phyloP scores from a whole-genome alignment of 1,284 basidiomycete species.

The Irpex sp. region DNA sequence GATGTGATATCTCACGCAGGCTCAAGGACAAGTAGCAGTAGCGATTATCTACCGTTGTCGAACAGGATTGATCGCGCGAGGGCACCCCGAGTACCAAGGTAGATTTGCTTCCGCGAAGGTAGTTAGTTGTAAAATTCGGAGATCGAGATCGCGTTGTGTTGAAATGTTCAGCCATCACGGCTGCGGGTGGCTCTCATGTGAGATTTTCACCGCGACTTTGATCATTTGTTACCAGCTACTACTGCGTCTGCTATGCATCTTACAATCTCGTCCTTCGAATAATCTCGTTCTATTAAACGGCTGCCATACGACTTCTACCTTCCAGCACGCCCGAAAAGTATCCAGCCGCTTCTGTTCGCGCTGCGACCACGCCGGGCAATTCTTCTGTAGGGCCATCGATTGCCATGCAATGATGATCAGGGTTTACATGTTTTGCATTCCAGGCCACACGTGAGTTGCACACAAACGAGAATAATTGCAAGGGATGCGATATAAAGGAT shows the following conservation, averaged over 20 bases:
- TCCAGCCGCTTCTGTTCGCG: constrained; percentile 3
- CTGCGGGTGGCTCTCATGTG: not conserved
- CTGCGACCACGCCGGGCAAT: not conserved
- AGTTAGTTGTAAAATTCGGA: constrained; percentile 18
- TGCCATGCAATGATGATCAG: constrained; percentile 29
- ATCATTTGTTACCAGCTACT: constrained; percentile 1
- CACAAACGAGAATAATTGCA: constrained; percentile 9
- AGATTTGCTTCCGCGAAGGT: constrained; percentile 34
- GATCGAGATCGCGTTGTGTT: constrained; percentile 22
- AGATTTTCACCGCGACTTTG: constrained; percentile 4
- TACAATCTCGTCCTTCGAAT: constrained; percentile 4
- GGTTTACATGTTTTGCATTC: constrained; percentile 22
- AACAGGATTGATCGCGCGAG: constrained; percentile 3
- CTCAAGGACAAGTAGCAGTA: not conserved
- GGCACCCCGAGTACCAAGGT: not conserved
- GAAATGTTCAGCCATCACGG: constrained; percentile 18
- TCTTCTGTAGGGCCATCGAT: constrained; percentile 22
- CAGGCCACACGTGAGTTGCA: constrained; percentile 29
- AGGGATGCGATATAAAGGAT: constrained; percentile 28
- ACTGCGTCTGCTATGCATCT: constrained; percentile 5
- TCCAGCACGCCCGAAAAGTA: not conserved
- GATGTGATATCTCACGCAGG: too few species aligned
- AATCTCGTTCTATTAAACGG: not conserved
- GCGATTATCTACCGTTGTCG: not conserved
- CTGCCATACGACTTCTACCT: not conserved